Conservation (phyloP, 441 rosid species). For the Viola pubescens region DNA sequence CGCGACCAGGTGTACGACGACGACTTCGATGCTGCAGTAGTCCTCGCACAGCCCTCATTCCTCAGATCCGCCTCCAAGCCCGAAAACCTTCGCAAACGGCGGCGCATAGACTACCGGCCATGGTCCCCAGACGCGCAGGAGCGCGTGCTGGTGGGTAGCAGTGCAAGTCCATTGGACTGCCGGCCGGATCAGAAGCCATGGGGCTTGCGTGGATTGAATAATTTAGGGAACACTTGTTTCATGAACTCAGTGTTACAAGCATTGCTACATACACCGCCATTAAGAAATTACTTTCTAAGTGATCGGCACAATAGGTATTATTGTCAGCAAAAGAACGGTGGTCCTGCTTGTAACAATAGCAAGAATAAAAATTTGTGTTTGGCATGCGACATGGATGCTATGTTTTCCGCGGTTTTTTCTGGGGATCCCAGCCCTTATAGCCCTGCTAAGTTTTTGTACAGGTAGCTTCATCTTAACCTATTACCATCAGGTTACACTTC, state of each 20-base stretch:
- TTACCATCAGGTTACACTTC: too few relatives aligned
- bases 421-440: constrained; percentile 60
- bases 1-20: constrained; percentile 65
- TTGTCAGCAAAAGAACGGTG: constrained; percentile 39
- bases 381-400: constrained; percentile 53
- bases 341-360: constrained; percentile 1
- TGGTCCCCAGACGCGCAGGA: constrained; percentile 42
- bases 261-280: constrained; percentile 59
- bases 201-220: constrained; percentile 62
- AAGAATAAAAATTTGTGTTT: constrained; percentile 33
- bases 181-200: constrained; percentile 26
- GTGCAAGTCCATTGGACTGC: constrained; percentile 25
- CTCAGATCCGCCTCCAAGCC: constrained; percentile 24
- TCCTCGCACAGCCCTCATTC: constrained; percentile 29
- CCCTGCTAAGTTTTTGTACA: constrained; percentile 66
- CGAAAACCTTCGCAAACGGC: constrained; percentile 50
- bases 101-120: constrained; percentile 41
- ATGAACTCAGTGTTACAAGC: constrained; percentile 82
- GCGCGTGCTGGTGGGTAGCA: constrained; percentile 21
- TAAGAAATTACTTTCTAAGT: constrained; percentile 55
- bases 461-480: constrained; percentile 21
- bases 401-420: constrained; percentile 54
- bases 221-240: constrained; percentile 67
- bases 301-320: constrained; percentile 44
- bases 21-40: constrained; percentile 57